Percentiles rank a stretch among this genome's conserved stretches.
Conservation (phyloP, 1,284 basidiomycete species). For the Kalmanozyma brasiliensis region DNA sequence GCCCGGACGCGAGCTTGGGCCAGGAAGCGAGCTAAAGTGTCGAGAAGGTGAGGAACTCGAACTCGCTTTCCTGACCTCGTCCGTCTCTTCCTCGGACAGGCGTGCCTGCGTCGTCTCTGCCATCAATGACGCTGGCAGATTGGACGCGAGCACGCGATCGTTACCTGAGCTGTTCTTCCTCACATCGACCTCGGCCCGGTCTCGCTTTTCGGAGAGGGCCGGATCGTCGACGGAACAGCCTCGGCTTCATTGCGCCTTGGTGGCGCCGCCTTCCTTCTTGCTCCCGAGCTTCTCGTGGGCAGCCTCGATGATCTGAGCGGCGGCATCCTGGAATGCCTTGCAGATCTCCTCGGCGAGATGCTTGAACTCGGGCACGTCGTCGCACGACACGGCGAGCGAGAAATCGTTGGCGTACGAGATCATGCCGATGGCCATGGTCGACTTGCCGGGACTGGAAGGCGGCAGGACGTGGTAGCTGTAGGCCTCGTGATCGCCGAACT, state of each 20-base stretch:
- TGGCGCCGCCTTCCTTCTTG: constrained; percentile 17
- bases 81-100: constrained; percentile 20
- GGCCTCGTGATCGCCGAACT: constrained; percentile 64
- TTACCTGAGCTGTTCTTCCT: constrained; percentile 40
- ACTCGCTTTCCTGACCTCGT: constrained; percentile 23
- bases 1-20: constrained; percentile 3
- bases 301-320: constrained; percentile 55
- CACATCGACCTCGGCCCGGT: constrained; percentile 12
- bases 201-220: background rate
- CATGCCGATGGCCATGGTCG: constrained; percentile 66
- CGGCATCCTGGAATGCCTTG: constrained; percentile 61
- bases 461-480: constrained; percentile 66
- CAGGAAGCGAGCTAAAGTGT: constrained; percentile 28
- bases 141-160: constrained; percentile 15
- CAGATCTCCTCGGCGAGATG: constrained; percentile 60
- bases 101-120: constrained; percentile 3
- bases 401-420: constrained; percentile 65
- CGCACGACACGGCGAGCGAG: constrained; percentile 65
- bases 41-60: constrained; percentile 44
- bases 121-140: constrained; percentile 9
- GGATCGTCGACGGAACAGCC: constrained; percentile 42
- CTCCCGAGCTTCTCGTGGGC: constrained; percentile 43
- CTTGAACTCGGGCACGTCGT: constrained; percentile 63
- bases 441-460: constrained; percentile 64
- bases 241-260: constrained; percentile 34